Evolutionary conservation across 495 filamentous ascomycete genomes (phyloP).

Genomic region (Lasiosphaeria miniovina): DNA sequence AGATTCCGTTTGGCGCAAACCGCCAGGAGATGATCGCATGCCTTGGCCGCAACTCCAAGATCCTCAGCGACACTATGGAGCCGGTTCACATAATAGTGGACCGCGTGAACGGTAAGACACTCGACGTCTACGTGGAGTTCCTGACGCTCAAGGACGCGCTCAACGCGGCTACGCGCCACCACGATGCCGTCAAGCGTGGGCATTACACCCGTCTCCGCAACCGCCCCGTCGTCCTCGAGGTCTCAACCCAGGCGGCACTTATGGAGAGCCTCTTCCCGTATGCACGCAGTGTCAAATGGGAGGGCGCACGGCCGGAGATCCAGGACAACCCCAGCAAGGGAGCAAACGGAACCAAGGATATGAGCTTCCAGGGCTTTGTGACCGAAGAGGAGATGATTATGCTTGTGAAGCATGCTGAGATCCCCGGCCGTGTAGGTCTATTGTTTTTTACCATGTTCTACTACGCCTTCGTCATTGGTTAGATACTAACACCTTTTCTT

Average conservation of each 20-base stretch:
- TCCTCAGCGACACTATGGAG: constrained; percentile 55
- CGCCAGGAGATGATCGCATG: constrained; percentile 67
- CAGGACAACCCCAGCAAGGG: constrained; percentile 24
- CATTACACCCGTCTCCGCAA: constrained; percentile 58
- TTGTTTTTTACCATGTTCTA: neutral
- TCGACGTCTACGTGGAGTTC: constrained; percentile 74
- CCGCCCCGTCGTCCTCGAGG: constrained; percentile 60
- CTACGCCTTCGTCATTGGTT: neutral
- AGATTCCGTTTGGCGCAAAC: constrained; percentile 69
- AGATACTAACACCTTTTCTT: constrained; percentile 13
- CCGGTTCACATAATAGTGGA: constrained; percentile 85
- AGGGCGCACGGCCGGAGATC: constrained; percentile 45
- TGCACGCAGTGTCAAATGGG: constrained; percentile 63
- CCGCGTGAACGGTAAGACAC: constrained; percentile 70
- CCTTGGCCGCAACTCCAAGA: constrained; percentile 61
- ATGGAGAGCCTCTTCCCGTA: constrained; percentile 67
- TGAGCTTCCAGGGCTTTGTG: constrained; percentile 62
- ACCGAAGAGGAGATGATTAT: constrained; percentile 68
- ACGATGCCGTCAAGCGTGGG: constrained; percentile 28
- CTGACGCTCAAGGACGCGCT: constrained; percentile 51
- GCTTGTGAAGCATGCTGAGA: constrained; percentile 63
- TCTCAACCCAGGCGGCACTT: constrained; percentile 59
- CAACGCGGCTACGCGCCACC: constrained; percentile 48
- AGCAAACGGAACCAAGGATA: constrained; percentile 50
- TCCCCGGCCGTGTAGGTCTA: constrained; percentile 61